phyloP scores from a whole-genome alignment of 805 yeast species.

The Kazachstania viticola region DNA sequence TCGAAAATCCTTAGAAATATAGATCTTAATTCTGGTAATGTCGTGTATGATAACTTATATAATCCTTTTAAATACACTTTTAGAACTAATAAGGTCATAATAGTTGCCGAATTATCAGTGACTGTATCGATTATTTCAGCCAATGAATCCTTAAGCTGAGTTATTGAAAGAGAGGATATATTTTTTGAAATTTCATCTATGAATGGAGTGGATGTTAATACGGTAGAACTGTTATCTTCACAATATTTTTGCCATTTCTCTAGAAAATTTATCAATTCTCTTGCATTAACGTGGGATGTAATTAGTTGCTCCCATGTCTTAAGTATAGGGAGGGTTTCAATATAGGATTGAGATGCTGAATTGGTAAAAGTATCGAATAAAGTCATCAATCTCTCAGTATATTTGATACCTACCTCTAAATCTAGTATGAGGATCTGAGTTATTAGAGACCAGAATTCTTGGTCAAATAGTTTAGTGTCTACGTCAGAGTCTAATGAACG shows the following conservation, averaged over 20 bases:
- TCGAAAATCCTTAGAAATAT: slow-evolving; percentile 20
- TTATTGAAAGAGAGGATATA: slow-evolving; percentile 35
- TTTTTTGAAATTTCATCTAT: slow-evolving; percentile 30
- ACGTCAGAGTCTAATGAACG: slow-evolving; percentile 5
- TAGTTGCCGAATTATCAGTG: slow-evolving; percentile 4
- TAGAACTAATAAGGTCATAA: slow-evolving; percentile 13
- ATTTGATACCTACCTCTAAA: slow-evolving; percentile 44
- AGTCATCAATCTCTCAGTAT: slow-evolving; percentile 16
- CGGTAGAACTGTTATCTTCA: slow-evolving; percentile 1
- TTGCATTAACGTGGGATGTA: slow-evolving; percentile 39
- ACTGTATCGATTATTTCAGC: slow-evolving; percentile 10
- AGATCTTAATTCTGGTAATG: slow-evolving; percentile 14
- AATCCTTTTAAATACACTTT: slow-evolving; percentile 33
- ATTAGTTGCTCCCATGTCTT: slow-evolving; percentile 27
- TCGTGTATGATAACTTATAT: slow-evolving; percentile 21
- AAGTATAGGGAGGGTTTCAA: too few species aligned
- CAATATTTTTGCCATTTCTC: slow-evolving; percentile 31
- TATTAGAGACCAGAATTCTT: slow-evolving; percentile 36
- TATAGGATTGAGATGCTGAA: too few species aligned
- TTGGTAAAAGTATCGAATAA: slow-evolving; percentile 4
- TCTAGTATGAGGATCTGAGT: slow-evolving; percentile 40
- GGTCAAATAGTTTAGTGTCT: slow-evolving; percentile 1
- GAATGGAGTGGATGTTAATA: slow-evolving; percentile 22
- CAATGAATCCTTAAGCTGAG: slow-evolving; percentile 30
- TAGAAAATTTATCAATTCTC: slow-evolving; percentile 45